A percentile compares a stretch with the other conserved stretches of the same genome.
These are phyloP conservation scores for Cornus kousa DNA, from an alignment of 148 eudicot species.

Conservation along the genomic window DNA sequence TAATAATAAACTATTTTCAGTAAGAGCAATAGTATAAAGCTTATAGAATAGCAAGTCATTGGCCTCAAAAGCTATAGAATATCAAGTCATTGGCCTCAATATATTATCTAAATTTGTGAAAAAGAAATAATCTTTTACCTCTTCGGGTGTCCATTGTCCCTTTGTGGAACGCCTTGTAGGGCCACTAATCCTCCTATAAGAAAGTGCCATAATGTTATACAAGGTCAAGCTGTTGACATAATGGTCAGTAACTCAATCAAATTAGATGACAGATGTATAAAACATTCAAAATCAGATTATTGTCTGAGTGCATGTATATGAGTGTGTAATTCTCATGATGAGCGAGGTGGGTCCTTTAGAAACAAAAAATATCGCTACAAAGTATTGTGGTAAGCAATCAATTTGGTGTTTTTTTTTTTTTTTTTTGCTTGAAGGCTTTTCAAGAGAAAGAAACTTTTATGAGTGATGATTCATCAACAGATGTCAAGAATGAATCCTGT, in stretches of 20 bases:
- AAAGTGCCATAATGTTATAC: slow-evolving; percentile 5
- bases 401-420: not conserved
- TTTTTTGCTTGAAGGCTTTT: too few relatives aligned
- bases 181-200: slow-evolving; percentile 85
- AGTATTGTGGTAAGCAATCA: not conserved
- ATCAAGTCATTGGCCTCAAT: not conserved
- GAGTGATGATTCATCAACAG: not conserved
- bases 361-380: not conserved
- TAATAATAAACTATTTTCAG: not conserved
- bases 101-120: not conserved
- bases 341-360: not conserved
- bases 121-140: slow-evolving; percentile 41
- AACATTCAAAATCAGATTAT: not conserved
- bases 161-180: slow-evolving; percentile 97
- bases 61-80: not conserved
- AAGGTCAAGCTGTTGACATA: slow-evolving; percentile 5
- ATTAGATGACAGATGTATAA: not conserved
- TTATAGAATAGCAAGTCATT: not conserved
- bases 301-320: not conserved
- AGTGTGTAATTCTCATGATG: not conserved
- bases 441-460: too few relatives aligned
- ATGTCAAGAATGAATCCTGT: not conserved
- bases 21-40: not conserved
- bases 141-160: slow-evolving; percentile 97
- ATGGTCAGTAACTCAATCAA: not conserved